Evolutionary conservation across 192 early-diverging fungal genomes (phyloP), one percentile per base, ranked within the genome.

Genomic region (Coemansia sp.): DNA sequence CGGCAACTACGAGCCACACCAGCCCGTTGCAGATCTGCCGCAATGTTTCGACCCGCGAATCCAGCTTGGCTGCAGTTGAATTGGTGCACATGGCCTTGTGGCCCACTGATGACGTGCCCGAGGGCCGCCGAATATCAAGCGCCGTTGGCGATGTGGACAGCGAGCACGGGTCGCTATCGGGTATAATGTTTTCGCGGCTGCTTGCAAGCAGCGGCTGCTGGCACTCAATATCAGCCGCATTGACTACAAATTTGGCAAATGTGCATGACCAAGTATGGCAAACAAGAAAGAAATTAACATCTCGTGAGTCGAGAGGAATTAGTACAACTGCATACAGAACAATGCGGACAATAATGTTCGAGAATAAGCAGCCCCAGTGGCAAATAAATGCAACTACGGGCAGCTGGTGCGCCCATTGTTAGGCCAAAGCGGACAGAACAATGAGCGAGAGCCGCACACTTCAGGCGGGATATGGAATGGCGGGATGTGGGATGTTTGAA

Each of bases 21-120:
- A 74, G 27, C n/a, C 61, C 57, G 38, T 71, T 71, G 65, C 77
- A 74, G 18, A 38, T 38, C 54, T 61, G 68, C 61, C 61, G 65
- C 19, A 74, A 56, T 3, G 26, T 27, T 32, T 11, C 53, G 22
- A 48, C 35, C 22, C 41, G 62, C 53, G 41, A 41, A 6, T 4
- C 22, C 9, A 54, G 62, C 38, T 35, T 54, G 7, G 19, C 14
- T 12, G 61, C 38, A 20, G 16, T 12, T 3, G 52, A 29, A 38
- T 26, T 14, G 49, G 50, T 3, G 11, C 14, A 20, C 12, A 20
- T 11, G 11, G 61, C 11, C 32, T 39, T 53, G 50, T 50, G n/a
- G 51, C 22, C 16, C 10, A 12, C 18, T 7, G 20, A 38, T 23
- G 35, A 35, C 49, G 61, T 20, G 32, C 9, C 13, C 3, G 7